Conservation (phyloP, 1,284 basidiomycete genomes). For the Trichosporon coremiiforme region DNA sequence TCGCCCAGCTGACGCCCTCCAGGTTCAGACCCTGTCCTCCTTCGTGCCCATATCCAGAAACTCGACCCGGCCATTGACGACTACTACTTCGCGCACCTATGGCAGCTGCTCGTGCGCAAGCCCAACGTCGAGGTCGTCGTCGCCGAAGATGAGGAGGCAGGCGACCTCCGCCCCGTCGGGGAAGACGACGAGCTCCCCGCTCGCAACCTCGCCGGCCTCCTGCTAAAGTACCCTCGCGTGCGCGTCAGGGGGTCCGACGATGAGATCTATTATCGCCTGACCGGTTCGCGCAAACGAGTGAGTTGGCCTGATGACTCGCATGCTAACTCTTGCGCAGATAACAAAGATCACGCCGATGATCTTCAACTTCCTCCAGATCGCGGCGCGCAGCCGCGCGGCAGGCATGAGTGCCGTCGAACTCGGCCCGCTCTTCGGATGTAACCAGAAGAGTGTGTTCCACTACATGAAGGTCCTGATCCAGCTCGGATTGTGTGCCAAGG, state of each 20-base stretch:
- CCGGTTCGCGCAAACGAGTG: slow-evolving; percentile 47
- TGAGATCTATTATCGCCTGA: slow-evolving; percentile 51
- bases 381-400: slow-evolving; percentile 28
- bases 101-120: slow-evolving; percentile 40
- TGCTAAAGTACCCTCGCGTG: slow-evolving; percentile 43
- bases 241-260: slow-evolving; percentile 48
- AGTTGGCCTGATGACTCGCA: slow-evolving; percentile 12
- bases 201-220: slow-evolving; percentile 35
- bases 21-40: slow-evolving; percentile 42
- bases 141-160: slow-evolving; percentile 32
- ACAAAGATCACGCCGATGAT: slow-evolving; percentile 43
- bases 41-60: slow-evolving; percentile 36
- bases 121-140: slow-evolving; percentile 42
- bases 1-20: slow-evolving; percentile 20
- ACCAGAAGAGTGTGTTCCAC: slow-evolving; percentile 49
- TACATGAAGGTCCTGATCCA: slow-evolving; percentile 46
- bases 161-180: slow-evolving; percentile 35
- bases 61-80: slow-evolving; percentile 43
- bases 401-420: slow-evolving; percentile 40
- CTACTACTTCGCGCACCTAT: slow-evolving; percentile 47
- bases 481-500: slow-evolving; percentile 46
- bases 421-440: slow-evolving; percentile 43
- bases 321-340: slow-evolving; percentile 38
- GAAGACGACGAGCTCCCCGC: slow-evolving; percentile 37
- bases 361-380: slow-evolving; percentile 38